Conservation (phyloP, 2,329 filamentous ascomycete species). For the Fusarium verticillioides region DNA sequence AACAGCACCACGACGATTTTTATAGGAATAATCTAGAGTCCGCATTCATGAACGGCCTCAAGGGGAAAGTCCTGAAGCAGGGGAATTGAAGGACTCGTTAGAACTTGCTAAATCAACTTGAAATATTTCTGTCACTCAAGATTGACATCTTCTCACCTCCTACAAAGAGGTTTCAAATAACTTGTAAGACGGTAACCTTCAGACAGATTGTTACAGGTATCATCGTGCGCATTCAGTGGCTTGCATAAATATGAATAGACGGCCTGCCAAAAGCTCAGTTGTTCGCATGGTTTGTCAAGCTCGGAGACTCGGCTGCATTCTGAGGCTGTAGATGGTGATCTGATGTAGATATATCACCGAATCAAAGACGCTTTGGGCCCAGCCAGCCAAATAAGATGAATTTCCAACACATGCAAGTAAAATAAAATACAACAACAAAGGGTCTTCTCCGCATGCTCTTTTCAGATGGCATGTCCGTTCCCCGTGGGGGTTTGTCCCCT, state of each 20-base stretch:
- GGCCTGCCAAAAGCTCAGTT: not conserved
- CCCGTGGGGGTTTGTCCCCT: slow-evolving; percentile 6
- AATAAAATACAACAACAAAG: not conserved
- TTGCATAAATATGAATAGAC: not conserved
- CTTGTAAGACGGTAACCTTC: not conserved
- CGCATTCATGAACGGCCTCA: not conserved
- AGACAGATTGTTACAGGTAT: not conserved
- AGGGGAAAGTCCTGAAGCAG: not conserved
- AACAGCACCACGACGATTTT: not conserved
- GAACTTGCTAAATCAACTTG: not conserved
- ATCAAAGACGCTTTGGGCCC: not conserved
- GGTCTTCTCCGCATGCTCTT: slow-evolving; percentile 27
- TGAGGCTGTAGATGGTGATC: not conserved
- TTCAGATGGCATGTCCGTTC: slow-evolving; percentile 8
- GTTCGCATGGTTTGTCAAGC: not conserved
- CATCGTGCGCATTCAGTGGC: not conserved
- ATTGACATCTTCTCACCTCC: not conserved
- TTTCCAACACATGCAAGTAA: slow-evolving; percentile 12
- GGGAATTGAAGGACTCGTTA: too few species aligned
- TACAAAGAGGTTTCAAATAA: not conserved
- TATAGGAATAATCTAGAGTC: not conserved
- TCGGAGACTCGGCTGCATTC: not conserved
- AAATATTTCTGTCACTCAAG: not conserved
- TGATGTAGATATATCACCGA: not conserved
- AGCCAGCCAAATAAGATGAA: not conserved